phyloP scores from a whole-genome alignment of 140 eudicot genomes.

The Flaveria floridana region DNA sequence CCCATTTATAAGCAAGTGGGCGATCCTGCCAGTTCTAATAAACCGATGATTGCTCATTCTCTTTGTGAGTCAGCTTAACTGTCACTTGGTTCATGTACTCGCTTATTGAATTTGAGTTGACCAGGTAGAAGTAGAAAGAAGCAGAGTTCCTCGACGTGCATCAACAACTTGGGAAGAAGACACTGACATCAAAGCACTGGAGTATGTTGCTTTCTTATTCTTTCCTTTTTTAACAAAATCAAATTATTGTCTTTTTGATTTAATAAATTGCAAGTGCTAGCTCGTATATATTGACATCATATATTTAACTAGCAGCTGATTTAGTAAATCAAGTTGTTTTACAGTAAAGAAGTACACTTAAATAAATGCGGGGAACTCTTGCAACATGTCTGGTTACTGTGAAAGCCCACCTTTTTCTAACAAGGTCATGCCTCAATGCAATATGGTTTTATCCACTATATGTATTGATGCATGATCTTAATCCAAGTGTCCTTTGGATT shows the following conservation, averaged over 20 bases:
- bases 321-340: slow-evolving; percentile 10
- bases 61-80: neutral
- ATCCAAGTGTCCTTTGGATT: slow-evolving; percentile 6
- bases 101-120: slow-evolving; percentile 13
- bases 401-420: neutral
- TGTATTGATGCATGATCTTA: slow-evolving; percentile 14
- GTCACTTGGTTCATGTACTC: slow-evolving; percentile 19
- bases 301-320: neutral
- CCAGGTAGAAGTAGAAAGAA: slow-evolving; percentile 94
- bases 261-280: neutral
- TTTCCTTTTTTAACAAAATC: neutral
- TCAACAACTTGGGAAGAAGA: slow-evolving; percentile 96
- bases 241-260: neutral
- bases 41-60: neutral
- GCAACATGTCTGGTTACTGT: slow-evolving; percentile 2
- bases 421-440: neutral
- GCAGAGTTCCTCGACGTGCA: slow-evolving; percentile 75
- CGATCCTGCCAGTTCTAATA: neutral
- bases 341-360: slow-evolving; percentile 3
- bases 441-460: neutral
- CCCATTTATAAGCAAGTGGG: neutral
- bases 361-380: neutral
- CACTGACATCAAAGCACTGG: slow-evolving; percentile 89
- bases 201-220: slow-evolving; percentile 50
- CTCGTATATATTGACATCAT: slow-evolving; percentile 14